A percentile compares a stretch with the other conserved stretches of the same genome.
phyloP scores from a whole-genome alignment of 2,329 filamentous ascomycete genomes.

The Trichoderma koningii region DNA sequence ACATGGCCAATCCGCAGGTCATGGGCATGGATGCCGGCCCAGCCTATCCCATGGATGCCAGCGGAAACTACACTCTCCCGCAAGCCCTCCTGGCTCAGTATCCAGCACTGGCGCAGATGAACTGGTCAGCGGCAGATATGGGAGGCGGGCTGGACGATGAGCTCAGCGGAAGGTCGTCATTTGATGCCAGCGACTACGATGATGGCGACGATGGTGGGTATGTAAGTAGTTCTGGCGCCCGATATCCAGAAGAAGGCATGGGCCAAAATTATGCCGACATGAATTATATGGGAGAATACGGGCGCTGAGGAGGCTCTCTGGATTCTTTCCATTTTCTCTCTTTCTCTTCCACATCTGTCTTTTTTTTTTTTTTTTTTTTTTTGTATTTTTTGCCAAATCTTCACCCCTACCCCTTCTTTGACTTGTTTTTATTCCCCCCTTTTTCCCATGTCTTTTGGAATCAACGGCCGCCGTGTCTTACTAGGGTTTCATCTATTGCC shows the following conservation, averaged over 20 bases:
- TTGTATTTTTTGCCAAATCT: background rate
- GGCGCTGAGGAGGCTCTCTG: constrained; percentile 39
- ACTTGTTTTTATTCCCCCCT: background rate
- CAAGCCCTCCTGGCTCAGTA: constrained; percentile 89
- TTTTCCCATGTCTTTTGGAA: background rate
- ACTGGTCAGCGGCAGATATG: constrained; percentile 71
- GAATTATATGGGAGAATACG: constrained; percentile 56
- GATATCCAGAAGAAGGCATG: constrained; percentile 60
- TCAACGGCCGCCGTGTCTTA: background rate
- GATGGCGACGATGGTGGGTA: constrained; percentile 72
- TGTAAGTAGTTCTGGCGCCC: constrained; percentile 63
- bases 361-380: too few relatives aligned
- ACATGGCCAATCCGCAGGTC: constrained; percentile 55
- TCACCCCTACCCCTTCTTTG: background rate
- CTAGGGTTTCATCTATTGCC: background rate
- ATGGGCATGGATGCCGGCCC: constrained; percentile 63
- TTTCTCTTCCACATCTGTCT: too few relatives aligned
- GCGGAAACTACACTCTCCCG: constrained; percentile 70
- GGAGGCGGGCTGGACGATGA: constrained; percentile 74
- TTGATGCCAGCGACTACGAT: constrained; percentile 78
- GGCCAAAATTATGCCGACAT: constrained; percentile 56
- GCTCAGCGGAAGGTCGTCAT: constrained; percentile 76
- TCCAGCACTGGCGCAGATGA: constrained; percentile 85
- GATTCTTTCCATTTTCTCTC: background rate
- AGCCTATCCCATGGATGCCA: constrained; percentile 59